Evolutionary conservation across 2,329 filamentous ascomycete genomes (phyloP), one percentile per base, ranked within the genome.

Genomic region (Apiospora rasikravindrae): DNA sequence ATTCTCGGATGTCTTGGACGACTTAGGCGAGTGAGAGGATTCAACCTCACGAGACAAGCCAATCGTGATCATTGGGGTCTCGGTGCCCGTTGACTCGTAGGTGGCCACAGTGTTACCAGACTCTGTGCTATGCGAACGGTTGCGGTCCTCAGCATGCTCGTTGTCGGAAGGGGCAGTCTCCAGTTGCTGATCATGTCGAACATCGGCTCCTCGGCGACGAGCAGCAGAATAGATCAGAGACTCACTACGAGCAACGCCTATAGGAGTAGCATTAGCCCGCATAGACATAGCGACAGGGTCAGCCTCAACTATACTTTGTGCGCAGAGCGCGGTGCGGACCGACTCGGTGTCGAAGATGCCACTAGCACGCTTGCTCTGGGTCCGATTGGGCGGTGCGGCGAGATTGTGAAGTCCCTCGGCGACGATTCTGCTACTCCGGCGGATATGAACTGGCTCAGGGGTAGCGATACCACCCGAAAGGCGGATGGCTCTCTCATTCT

Each of bases 231-330:
- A 29, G 26, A 71, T 2, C 16, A 71, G 45, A 6, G 70, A 71
- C 0, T 71, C 70, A 4, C 53, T 49, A 4, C 70, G 57, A 4
- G 70, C 70, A 19, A 71, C 33, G 1, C 70, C 70, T 14, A 71
- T 47, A 2, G 69, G 47, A 4, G 69, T 29, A 3, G 7, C 53
- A n/a, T 14, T 5, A 4, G 19, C 7, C 19, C 10, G 57, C 19
- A 16, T 22, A 13, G 33, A 1, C 2, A 19, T 19, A 51, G 49
- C 57, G n/a, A 24, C 11, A 24, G 40, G 40, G 29, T n/a, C 5
- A 19, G 24, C 42, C 66, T 45, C 42, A 33, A 45, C 11, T 33
- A 68, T 40, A 8, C 57, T 64, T 42, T 61, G 69, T 19, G 69
- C 69, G 26, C 40, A n/a, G 8, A 53, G 33, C 7, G 47, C 67